phyloP scores from a whole-genome alignment of 2,329 filamentous ascomycete species.

The Ophiostoma sp. region DNA sequence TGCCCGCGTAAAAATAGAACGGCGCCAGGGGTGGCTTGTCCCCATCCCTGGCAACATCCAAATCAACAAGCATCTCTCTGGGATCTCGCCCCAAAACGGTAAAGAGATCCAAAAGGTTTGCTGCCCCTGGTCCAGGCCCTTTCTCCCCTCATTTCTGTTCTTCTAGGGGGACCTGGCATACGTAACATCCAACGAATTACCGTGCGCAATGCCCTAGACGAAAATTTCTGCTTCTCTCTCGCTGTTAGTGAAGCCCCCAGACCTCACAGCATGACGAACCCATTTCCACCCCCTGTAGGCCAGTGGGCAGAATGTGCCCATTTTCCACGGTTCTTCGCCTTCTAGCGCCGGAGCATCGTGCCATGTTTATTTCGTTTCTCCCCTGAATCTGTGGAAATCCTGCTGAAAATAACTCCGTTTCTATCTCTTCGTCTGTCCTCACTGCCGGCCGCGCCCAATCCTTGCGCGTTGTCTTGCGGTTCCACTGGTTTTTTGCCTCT shows the following conservation, averaged over 20 bases:
- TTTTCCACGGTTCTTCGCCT: neutral
- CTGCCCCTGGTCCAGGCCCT: neutral
- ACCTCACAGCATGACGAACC: neutral
- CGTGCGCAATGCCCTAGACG: slow-evolving; percentile 2
- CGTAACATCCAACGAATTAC: slow-evolving; percentile 14
- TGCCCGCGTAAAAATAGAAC: slow-evolving; percentile 6
- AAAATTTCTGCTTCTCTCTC: neutral
- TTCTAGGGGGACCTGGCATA: neutral
- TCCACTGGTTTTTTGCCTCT: neutral
- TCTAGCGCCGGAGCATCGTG: slow-evolving; percentile 16
- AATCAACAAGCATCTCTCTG: neutral
- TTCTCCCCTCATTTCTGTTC: neutral
- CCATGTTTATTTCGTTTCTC: neutral
- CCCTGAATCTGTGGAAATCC: neutral
- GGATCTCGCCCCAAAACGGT: neutral
- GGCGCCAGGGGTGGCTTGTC: neutral
- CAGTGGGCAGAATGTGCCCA: neutral
- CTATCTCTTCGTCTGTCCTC: neutral
- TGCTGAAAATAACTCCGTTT: slow-evolving; percentile 3
- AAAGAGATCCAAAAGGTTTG: neutral
- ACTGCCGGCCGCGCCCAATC: neutral
- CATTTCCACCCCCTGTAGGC: slow-evolving; percentile 8
- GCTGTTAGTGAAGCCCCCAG: neutral
- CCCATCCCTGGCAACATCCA: neutral
- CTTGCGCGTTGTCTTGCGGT: neutral